Evolutionary conservation across 306 rosid species (phyloP), one percentile per base, ranked within the genome.

Genomic region (Lotus japonicus): DNA sequence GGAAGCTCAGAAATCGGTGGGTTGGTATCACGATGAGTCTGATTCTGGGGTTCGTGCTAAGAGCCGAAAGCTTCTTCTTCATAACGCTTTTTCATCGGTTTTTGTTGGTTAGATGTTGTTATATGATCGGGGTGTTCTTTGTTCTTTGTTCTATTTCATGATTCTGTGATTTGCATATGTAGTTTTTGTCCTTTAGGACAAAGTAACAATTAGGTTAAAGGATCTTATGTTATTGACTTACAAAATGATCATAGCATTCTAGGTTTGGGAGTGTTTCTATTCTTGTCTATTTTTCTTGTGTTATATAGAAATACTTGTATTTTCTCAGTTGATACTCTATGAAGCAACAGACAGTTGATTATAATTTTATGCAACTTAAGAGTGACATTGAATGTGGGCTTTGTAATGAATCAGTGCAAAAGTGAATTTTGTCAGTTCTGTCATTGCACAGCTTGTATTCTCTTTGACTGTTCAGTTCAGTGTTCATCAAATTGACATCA

Each of bases 1-100:
- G 23, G 92, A 90, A 68, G 95, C 95, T 50, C 97, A 88, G 84
- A 88, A 74, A 86, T 65, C 97, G 42, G 86, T 91, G 18, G 95
- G 96, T 33, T 92, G 85, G 85, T 80, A 52, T 72, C 70, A n/a
- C 70, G 66, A 55, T 7, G 65, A 79, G 38, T 62, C 71, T 13
- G 79, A 68, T 44, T 66, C 81, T 0, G 79, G 46, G 8, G 1
- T 56, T 41, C 76, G 23, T n/a, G 33, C 76, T 10, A 43, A 11
- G 3, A 36, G 4, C 18, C 63, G 81, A 31, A 80, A 54, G 48
- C 72, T 76, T 9, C 77, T 79, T 44, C 43, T 43, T 60, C 64
- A 49, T 58, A 52, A 57, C 12, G 46, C 57, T 58, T 26, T 49
- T 12, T 50, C 51, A 12, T 11, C 14, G 6, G 33, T 26, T 26